Conservation (phyloP, 345 rosid species). For the Aquilaria yunnanensis region DNA sequence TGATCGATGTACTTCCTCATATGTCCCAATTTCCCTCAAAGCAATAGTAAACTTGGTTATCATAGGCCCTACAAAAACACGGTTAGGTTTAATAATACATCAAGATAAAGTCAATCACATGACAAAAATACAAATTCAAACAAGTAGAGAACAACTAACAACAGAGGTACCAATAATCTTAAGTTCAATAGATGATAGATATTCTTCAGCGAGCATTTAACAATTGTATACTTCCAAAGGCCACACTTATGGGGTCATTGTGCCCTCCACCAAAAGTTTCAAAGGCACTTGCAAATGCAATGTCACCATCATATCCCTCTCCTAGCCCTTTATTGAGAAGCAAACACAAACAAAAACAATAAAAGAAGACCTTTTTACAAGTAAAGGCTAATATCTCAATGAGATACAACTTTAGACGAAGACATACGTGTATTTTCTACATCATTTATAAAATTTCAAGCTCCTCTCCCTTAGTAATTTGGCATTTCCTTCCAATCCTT, state of each 20-base stretch:
- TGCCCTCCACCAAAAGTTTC: conserved; percentile 99
- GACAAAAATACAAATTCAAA: not conserved
- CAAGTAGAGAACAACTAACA: not conserved
- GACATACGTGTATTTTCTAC: conserved; percentile 94
- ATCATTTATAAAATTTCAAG: conserved; percentile 91
- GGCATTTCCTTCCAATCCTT: conserved; percentile 82
- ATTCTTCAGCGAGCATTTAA: not conserved
- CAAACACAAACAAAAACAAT: conserved; percentile 17
- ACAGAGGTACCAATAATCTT: not conserved
- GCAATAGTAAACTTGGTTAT: conserved; percentile 99
- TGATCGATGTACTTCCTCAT: conserved; percentile 95
- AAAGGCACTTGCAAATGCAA: conserved; percentile 95
- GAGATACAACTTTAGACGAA: not conserved
- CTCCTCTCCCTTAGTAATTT: conserved; percentile 85
- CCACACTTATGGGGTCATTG: conserved; percentile 95
- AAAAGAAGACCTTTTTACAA: conserved; percentile 7
- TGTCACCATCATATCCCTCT: conserved; percentile 94
- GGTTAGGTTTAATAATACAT: conserved; percentile 13
- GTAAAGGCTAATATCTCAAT: conserved; percentile 1
- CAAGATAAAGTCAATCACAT: not conserved
- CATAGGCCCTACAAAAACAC: conserved; percentile 69
- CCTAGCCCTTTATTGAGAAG: conserved; percentile 84
- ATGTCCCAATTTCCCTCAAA: conserved; percentile 95
- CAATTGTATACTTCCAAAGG: conserved; percentile 81
- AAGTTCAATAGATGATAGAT: conserved; percentile 8